Evolutionary conservation across 768 basidiomycete species (phyloP).

Genomic region (Lentinus tigrinus): DNA sequence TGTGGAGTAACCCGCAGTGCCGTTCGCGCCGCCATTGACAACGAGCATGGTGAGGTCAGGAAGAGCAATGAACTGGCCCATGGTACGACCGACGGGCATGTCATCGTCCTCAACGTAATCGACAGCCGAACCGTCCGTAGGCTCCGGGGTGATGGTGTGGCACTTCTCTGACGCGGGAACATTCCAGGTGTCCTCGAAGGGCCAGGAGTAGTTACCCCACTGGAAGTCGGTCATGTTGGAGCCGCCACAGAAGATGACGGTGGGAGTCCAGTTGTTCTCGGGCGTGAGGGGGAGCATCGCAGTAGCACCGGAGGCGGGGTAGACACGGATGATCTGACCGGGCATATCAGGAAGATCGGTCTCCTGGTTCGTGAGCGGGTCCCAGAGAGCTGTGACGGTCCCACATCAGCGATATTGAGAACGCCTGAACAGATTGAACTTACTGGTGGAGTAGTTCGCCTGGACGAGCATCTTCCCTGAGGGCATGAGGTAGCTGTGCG

Average conservation of each 20-base stretch:
- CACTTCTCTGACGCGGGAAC: conserved; percentile 71
- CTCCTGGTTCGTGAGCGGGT: conserved; percentile 55
- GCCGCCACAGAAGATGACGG: conserved; percentile 90
- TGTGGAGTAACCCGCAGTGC: conserved; percentile 84
- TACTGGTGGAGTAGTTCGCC: conserved; percentile 76
- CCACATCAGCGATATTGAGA: not conserved
- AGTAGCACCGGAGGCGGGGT: conserved; percentile 85
- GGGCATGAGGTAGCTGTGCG: conserved; percentile 70
- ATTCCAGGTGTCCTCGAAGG: conserved; percentile 71
- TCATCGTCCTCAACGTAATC: conserved; percentile 71
- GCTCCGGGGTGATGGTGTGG: conserved; percentile 86
- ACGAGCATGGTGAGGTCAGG: conserved; percentile 78
- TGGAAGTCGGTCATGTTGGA: conserved; percentile 67
- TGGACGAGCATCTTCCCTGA: conserved; percentile 82
- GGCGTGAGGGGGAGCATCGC: conserved; percentile 92
- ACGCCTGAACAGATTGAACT: not conserved
- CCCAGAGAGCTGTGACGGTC: conserved; percentile 42
- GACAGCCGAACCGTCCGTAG: conserved; percentile 59
- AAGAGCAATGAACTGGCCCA: conserved; percentile 90
- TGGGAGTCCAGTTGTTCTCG: conserved; percentile 82
- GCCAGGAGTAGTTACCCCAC: conserved; percentile 78
- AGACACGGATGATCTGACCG: conserved; percentile 70
- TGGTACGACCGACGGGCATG: conserved; percentile 74
- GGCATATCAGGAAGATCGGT: conserved; percentile 73
- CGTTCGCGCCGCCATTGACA: conserved; percentile 80